Evolutionary conservation across 1,284 basidiomycete species (phyloP), one percentile per base, ranked within the genome.

Genomic region (Microbotryum violaceum): DNA sequence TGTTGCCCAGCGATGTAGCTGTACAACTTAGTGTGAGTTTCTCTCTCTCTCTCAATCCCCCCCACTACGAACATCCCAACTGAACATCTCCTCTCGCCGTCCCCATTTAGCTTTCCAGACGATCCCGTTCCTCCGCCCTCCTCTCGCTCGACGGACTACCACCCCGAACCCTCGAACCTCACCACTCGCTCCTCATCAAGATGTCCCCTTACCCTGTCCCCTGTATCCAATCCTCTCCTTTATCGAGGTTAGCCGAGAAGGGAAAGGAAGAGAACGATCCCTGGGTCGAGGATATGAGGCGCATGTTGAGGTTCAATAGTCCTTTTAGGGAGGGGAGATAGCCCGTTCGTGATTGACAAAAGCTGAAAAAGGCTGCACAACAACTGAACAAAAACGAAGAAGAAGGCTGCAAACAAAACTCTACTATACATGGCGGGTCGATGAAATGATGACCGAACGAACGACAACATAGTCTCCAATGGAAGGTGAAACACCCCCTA

Each of bases 241-340:
- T 64, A 12, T 50, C 51, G 5, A 89, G 71, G 81, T 89, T 27
- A 87, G 86, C 21, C 86, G 87, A 4, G 48, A 50, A 29, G 54
- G 33, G 14, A 14, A 29, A 18, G 42, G 57, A 59, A 29, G 58
- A 58, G 49, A 46, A 90, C 70, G 89, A 92, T 69, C 89, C 91
- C 70, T 97, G 93, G 93, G 91, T 97, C 25, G 80, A 89, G 63
- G 94, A 97, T 74, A 96, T 97, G 77, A 97, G 97, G 52, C 71
- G 70, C 6, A 66, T 77, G 65, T 69, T 78, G 44, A 72, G 57
- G 48, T 68, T 68, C 57, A 68, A 68, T 21, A 60, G 60, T 31
- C 60, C 64, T 25, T 68, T 68, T 51, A 29, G 33, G 31, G 49
- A 47, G n/a, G 57, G 49, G 18, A 50, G 49, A 25, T 3, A 31